Evolutionary conservation across 352 stramenopile species (phyloP), one percentile per base, ranked within the genome.

Genomic region (Nothophytophthora sp.): DNA sequence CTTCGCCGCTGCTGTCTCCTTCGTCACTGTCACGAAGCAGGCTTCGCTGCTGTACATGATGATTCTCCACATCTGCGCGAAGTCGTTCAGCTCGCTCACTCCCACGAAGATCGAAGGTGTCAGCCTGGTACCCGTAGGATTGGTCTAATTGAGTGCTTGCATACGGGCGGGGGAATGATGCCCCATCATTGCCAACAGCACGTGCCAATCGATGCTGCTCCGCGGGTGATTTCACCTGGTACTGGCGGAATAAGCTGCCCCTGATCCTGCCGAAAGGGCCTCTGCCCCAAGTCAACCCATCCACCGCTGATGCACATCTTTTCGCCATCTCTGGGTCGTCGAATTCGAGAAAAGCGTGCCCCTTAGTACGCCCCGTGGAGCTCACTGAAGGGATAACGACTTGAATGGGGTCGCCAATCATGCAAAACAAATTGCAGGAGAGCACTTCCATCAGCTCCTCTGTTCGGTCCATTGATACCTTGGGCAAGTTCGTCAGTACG

Each of bases 261-360:
- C 79, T 68, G 38, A 95, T 90, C 15, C 66, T 80, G 13, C 70
- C 69, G 41, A 74, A 86, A 10, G 70, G 67, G 0, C 80, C 79
- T 40, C 70, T 57, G 11, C 82, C 82, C 85, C 85, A 95, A 3
- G 65, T 79, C 13, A 95, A 43, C 4, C 85, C 81, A 53, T 95
- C 79, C 6, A 95, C 55, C 23, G 81, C 79, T 5, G 58, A 45
- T 0, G 80, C 74, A 38, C 76, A 90, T 19, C 29, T 54, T 12
- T 56, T 81, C 7, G 85, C 82, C 60, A 91, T 75, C 4, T 61
- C 53, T 0, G 70, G 78, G 29, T 92, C 77, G 33, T 90, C 75
- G 49, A 95, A 95, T 46, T 95, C 85, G 28, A 95, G 52, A 53
- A 95, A 95, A 6, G 82, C 85, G 37, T 91, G 78, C 1, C 82